These are phyloP conservation scores for Fusarium austroafricanum DNA, from an alignment of 2,329 filamentous ascomycete species.

Conservation along the genomic window DNA sequence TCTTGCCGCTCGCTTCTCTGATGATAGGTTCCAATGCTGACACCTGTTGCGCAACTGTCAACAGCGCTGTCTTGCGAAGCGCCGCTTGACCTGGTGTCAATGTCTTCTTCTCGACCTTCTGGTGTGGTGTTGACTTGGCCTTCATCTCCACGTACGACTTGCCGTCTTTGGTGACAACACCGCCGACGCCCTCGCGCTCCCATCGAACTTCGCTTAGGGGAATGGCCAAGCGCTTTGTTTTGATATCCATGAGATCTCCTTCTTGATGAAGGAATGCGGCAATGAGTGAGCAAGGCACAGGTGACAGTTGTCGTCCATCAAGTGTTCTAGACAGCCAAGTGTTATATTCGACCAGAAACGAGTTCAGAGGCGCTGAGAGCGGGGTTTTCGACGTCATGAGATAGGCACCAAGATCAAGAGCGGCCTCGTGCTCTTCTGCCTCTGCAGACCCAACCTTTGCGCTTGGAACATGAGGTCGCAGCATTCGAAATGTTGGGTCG, in stretches of 20 bases:
- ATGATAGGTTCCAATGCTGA: conserved; percentile 86
- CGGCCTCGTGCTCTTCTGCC: conserved; percentile 70
- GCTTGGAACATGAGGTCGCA: conserved; percentile 79
- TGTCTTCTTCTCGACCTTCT: conserved; percentile 58
- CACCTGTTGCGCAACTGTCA: conserved; percentile 84
- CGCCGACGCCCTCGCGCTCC: conserved; percentile 81
- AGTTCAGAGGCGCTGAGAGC: conserved; percentile 82
- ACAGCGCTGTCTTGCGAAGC: conserved; percentile 80
- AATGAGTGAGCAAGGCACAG: conserved; percentile 82
- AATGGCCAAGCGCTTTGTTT: conserved; percentile 83
- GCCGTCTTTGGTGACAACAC: conserved; percentile 69
- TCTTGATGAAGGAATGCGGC: conserved; percentile 85
- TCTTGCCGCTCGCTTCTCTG: conserved; percentile 85
- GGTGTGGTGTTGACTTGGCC: conserved; percentile 57
- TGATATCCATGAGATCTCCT: conserved; percentile 77
- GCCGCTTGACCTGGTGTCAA: conserved; percentile 77
- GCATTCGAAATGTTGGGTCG: conserved; percentile 84
- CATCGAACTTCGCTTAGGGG: conserved; percentile 86
- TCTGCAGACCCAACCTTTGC: conserved; percentile 52
- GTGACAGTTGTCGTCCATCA: conserved; percentile 74
- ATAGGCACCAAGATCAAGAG: conserved; percentile 81
- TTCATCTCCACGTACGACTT: conserved; percentile 69
- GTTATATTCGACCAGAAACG: conserved; percentile 86
- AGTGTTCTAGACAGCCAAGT: conserved; percentile 82
- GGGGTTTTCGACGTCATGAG: conserved; percentile 85